These are phyloP conservation scores for Trebouxia sp. DNA, from an alignment of 139 green algal species.

Conservation along the genomic window DNA sequence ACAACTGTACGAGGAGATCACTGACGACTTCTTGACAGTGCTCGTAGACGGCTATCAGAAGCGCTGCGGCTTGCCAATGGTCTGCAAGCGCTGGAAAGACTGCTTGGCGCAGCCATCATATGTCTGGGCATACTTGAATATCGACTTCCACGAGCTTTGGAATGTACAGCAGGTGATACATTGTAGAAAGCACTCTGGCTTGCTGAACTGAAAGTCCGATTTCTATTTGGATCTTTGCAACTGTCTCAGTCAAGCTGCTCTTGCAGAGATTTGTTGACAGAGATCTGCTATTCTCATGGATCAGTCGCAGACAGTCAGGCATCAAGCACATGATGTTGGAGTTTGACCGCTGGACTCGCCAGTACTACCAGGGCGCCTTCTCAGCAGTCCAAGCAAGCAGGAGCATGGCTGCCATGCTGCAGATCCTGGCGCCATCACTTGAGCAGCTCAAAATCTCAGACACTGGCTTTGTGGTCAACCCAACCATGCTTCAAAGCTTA, in stretches of 20 bases:
- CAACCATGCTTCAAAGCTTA: neutral
- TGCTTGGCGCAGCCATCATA: neutral
- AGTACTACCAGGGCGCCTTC: conserved; percentile 10
- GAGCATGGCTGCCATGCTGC: neutral
- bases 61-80: neutral
- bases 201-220: neutral
- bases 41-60: neutral
- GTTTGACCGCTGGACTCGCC: neutral
- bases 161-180: conserved; percentile 6
- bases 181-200: too few species aligned
- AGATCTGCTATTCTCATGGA: neutral
- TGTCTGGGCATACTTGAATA: conserved; percentile 1
- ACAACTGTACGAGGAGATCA: neutral
- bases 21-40: conserved; percentile 1
- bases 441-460: conserved; percentile 6
- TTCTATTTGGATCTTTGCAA: too few species aligned
- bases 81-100: neutral
- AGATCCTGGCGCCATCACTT: neutral
- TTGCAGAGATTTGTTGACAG: conserved; percentile 26
- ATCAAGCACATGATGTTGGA: neutral
- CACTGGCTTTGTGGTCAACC: conserved; percentile 2
- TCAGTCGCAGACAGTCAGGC: neutral
- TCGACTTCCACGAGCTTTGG: conserved; percentile 12
- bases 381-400: neutral
- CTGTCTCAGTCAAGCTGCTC: neutral